A percentile compares a stretch with the other conserved stretches of the same genome.
phyloP scores from a whole-genome alignment of 2,329 filamentous ascomycete species.

The Alternaria gansuensis region DNA sequence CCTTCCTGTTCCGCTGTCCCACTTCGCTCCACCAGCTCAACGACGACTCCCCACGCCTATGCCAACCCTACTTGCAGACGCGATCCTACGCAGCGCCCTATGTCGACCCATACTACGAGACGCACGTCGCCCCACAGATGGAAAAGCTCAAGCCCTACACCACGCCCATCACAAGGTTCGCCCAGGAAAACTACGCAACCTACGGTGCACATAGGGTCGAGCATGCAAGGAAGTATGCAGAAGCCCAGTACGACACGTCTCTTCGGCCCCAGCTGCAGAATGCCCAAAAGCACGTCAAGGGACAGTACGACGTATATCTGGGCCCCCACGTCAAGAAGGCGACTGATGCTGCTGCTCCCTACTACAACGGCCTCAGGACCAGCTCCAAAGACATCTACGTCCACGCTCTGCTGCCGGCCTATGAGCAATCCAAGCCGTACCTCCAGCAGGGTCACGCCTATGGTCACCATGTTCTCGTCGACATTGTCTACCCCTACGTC shows the following conservation, averaged over 20 bases:
- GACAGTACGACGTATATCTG: slow-evolving; percentile 74
- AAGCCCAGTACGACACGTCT: slow-evolving; percentile 79
- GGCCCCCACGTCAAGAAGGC: slow-evolving; percentile 76
- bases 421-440: slow-evolving; percentile 78
- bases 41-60: slow-evolving; percentile 76
- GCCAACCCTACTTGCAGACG: slow-evolving; percentile 78
- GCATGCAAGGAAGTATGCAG: slow-evolving; percentile 71
- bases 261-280: slow-evolving; percentile 77
- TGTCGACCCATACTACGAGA: slow-evolving; percentile 83
- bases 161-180: slow-evolving; percentile 71
- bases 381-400: slow-evolving; percentile 74
- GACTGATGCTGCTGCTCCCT: slow-evolving; percentile 69
- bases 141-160: slow-evolving; percentile 78
- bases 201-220: slow-evolving; percentile 79
- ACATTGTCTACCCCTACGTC: slow-evolving; percentile 76
- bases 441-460: slow-evolving; percentile 72
- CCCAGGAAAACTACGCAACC: slow-evolving; percentile 67
- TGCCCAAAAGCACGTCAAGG: slow-evolving; percentile 67
- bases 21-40: slow-evolving; percentile 71
- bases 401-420: slow-evolving; percentile 77
- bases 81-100: slow-evolving; percentile 75
- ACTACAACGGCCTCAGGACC: slow-evolving; percentile 72
- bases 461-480: slow-evolving; percentile 71
- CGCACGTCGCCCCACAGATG: slow-evolving; percentile 85
- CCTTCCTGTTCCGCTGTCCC: slow-evolving; percentile 83